Evolutionary conservation across 2,329 filamentous ascomycete species (phyloP).

Genomic region (Talaromyces funiculosus): DNA sequence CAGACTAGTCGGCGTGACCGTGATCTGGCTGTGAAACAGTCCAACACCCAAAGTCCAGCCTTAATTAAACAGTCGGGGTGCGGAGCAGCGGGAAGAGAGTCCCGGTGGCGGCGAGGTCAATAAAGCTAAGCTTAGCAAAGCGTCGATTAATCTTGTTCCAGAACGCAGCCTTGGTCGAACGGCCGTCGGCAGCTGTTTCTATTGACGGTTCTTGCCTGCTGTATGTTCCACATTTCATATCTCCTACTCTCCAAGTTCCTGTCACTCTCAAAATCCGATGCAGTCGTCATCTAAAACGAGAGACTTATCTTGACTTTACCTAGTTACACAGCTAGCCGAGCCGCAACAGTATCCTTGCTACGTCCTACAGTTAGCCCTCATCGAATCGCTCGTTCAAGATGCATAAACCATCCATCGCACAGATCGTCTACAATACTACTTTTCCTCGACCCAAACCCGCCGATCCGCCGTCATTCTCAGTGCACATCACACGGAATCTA

Average conservation of each 20-base stretch:
- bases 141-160: background rate
- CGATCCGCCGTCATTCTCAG: slow-evolving; percentile 55
- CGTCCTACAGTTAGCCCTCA: background rate
- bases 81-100: background rate
- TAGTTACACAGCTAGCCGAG: background rate
- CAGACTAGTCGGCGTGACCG: background rate
- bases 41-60: background rate
- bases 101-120: background rate
- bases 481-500: slow-evolving; percentile 56
- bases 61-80: background rate
- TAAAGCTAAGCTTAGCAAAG: background rate
- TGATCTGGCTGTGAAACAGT: background rate
- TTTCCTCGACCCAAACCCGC: slow-evolving; percentile 53
- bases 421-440: slow-evolving; percentile 54
- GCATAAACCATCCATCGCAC: slow-evolving; percentile 56
- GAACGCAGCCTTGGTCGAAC: background rate
- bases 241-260: background rate
- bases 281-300: background rate
- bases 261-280: background rate
- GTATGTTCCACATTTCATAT: background rate
- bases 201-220: background rate
- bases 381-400: slow-evolving; percentile 35
- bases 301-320: background rate
- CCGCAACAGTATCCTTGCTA: background rate
- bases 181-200: background rate